phyloP scores from a whole-genome alignment of 495 filamentous ascomycete genomes.

The Corynascus novoguineensis region DNA sequence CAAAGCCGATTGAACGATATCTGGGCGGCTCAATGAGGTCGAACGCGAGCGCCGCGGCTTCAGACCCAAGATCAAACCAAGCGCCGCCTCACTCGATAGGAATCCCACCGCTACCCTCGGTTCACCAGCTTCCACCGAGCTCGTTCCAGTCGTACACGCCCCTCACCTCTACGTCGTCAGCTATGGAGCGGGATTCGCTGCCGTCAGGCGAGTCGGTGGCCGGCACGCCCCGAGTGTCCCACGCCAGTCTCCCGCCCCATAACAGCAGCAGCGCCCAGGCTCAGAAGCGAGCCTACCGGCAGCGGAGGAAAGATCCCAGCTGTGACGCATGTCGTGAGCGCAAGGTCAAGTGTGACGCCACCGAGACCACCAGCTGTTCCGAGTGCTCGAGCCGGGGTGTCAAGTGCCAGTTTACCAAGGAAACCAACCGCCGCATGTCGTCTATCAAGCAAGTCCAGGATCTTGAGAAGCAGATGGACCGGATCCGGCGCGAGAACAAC shows the following conservation, averaged over 20 bases:
- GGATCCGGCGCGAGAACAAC: slow-evolving; percentile 65
- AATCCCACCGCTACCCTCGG: slow-evolving; percentile 38
- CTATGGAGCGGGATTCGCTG: slow-evolving; percentile 49
- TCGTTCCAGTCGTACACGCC: slow-evolving; percentile 45
- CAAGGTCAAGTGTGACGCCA: slow-evolving; percentile 99
- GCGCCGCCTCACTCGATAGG: slow-evolving; percentile 40
- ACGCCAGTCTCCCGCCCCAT: slow-evolving; percentile 36
- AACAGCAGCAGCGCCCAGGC: slow-evolving; percentile 40
- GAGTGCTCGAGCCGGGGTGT: slow-evolving; percentile 93
- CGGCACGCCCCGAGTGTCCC: slow-evolving; percentile 47
- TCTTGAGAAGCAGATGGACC: slow-evolving; percentile 81
- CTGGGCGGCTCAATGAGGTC: slow-evolving; percentile 43
- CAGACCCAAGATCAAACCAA: slow-evolving; percentile 32
- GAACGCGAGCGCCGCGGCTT: slow-evolving; percentile 21
- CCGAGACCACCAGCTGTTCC: slow-evolving; percentile 89
- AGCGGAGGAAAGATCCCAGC: slow-evolving; percentile 92
- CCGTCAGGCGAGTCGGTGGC: slow-evolving; percentile 47
- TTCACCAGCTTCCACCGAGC: slow-evolving; percentile 26
- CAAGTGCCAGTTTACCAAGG: slow-evolving; percentile 98
- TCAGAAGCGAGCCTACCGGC: slow-evolving; percentile 91
- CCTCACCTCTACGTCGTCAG: slow-evolving; percentile 39
- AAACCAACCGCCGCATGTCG: slow-evolving; percentile 97
- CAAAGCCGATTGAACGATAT: slow-evolving; percentile 42
- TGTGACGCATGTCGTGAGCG: slow-evolving; percentile 96
- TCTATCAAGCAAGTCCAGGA: slow-evolving; percentile 99